These are phyloP conservation scores for Rhodotorula babjevae DNA, from an alignment of 768 basidiomycete genomes.

Conservation along the genomic window DNA sequence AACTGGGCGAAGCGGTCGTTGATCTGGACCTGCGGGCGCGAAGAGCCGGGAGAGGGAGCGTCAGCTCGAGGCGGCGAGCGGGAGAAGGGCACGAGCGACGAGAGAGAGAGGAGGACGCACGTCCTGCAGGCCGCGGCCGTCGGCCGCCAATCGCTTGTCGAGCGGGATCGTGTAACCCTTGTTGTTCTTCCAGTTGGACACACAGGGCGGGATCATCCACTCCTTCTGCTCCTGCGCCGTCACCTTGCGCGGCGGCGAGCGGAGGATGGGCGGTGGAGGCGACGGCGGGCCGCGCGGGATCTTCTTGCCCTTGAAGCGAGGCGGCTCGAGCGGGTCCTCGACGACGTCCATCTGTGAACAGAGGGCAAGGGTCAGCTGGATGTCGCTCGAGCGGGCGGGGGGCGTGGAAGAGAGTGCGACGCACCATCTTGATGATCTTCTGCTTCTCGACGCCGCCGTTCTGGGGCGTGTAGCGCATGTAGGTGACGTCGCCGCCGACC, in stretches of 20 bases:
- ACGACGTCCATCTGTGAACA: conserved; percentile 61
- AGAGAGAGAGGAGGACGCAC: conserved; percentile 54
- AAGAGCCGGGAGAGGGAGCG: background rate
- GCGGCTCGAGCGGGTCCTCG: conserved; percentile 95
- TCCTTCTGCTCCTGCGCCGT: conserved; percentile 98
- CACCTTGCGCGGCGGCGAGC: conserved; percentile 91
- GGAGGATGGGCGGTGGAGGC: conserved; percentile 89
- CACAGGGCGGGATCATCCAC: conserved; percentile 99
- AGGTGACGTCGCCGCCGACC: conserved; percentile 63
- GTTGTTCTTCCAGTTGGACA: conserved; percentile 99
- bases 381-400: too few species aligned
- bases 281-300: conserved; percentile 94
- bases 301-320: conserved; percentile 97
- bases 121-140: conserved; percentile 96
- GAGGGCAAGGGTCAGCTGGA: background rate
- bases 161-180: conserved; percentile 99
- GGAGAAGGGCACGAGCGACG: background rate
- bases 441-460: conserved; percentile 66
- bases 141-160: conserved; percentile 94
- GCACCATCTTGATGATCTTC: conserved; percentile 95
- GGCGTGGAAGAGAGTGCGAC: background rate
- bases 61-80: background rate
- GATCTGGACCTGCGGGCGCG: conserved; percentile 70
- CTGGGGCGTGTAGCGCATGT: conserved; percentile 89
- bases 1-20: conserved; percentile 99